Evolutionary conservation across 768 basidiomycete species (phyloP), one percentile per base, ranked within the genome.

Genomic region (Russula vinacea): DNA sequence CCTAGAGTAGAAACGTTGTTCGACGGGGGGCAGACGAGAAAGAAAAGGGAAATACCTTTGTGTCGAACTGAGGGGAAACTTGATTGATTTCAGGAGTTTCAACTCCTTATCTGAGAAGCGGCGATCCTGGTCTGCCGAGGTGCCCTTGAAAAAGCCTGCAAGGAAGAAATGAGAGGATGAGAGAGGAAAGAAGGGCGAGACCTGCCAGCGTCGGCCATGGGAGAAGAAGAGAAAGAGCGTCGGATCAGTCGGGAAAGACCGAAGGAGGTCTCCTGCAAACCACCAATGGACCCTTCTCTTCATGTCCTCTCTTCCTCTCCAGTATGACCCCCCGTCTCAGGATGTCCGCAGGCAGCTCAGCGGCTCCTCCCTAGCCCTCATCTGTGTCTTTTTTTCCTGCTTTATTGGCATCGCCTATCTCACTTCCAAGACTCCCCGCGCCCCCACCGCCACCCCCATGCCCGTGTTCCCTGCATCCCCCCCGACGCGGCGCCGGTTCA

Each of bases 81-180:
- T 95, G 77, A 94, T 89, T 7, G 83, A 72, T 76, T 90, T 94
- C 69, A 96, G 84, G 39, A 95, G 81, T 71, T 93, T 93, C 58
- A 88, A 77, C 77, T 96, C 94, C 79, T 98, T 97, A 83, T 98
- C 92, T 33, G 90, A 90, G 76, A 98, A 97, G 56, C 95, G 85
- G 69, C 89, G 85, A 75, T 94, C 92, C 76, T 94, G 90, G 79
- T 92, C 91, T 37, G 90, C 88, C 68, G 89, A 91, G 29, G 90
- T 93, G 72, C 91, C 91, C 76, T 91, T 92, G 86, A 93, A 92
- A 74, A 92, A 92, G 33, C 90, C 90, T 68, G 32, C 13, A 50
- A 51, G 35, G 17, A 60, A 45, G 7, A 22, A 39, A 29, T 32
- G 22, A 29, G 26, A 50, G 24, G 16, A 32, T 32, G 14, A 8